A percentile compares a stretch with the other conserved stretches of the same genome.
Evolutionary conservation across 2,329 filamentous ascomycete species (phyloP).

Genomic region (Penicillium aurantiogriseum): DNA sequence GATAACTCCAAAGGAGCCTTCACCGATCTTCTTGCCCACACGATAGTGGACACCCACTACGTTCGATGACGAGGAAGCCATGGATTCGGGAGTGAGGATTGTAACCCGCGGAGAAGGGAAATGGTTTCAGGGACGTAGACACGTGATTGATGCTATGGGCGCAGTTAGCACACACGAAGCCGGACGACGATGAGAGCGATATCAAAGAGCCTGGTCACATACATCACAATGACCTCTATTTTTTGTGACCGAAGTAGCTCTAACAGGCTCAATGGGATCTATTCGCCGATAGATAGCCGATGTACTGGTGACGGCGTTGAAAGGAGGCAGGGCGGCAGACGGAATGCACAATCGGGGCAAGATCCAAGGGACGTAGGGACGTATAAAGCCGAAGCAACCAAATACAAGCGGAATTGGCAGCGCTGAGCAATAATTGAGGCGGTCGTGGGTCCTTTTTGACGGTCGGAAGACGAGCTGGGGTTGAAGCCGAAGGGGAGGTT

Average conservation of each 20-base stretch:
- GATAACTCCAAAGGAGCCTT: slow-evolving; percentile 97
- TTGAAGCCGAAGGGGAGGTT: slow-evolving; percentile 1
- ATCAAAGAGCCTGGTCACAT: slow-evolving; percentile 2
- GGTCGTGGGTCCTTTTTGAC: slow-evolving; percentile 7
- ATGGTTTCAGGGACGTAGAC: slow-evolving; percentile 20
- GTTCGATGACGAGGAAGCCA: slow-evolving; percentile 90
- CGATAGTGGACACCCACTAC: slow-evolving; percentile 98
- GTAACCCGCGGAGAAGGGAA: slow-evolving; percentile 14
- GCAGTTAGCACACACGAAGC: slow-evolving; percentile 19
- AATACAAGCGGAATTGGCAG: slow-evolving; percentile 12
- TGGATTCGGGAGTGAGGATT: slow-evolving; percentile 36
- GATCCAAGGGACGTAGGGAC: neutral
- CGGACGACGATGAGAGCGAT: neutral
- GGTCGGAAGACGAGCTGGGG: slow-evolving; percentile 9
- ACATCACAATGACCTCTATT: slow-evolving; percentile 10
- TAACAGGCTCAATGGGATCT: neutral
- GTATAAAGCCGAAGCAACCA: neutral
- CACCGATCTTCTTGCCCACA: slow-evolving; percentile 98
- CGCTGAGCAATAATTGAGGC: slow-evolving; percentile 11
- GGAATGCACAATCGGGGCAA: neutral
- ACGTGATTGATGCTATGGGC: slow-evolving; percentile 19
- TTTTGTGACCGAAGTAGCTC: slow-evolving; percentile 3
- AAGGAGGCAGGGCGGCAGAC: neutral
- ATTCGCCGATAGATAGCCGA: neutral
- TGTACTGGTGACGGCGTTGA: slow-evolving; percentile 9